Conservation (phyloP, 495 filamentous ascomycete species). For the Talaromyces ruber region DNA sequence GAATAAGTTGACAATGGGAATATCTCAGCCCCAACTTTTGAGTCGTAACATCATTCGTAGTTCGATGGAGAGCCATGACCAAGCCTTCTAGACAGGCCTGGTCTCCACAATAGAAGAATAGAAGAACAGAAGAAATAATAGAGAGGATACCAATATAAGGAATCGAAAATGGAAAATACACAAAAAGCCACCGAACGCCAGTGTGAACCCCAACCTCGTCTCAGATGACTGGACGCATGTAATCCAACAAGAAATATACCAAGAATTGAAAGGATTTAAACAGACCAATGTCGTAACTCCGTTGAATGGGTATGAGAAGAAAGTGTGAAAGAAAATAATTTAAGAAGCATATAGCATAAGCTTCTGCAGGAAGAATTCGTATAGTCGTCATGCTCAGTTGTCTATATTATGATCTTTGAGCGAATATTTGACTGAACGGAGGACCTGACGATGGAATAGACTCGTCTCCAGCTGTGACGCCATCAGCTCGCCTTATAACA, state of each 20-base stretch:
- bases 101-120: neutral
- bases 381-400: neutral
- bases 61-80: neutral
- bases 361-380: neutral
- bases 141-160: neutral
- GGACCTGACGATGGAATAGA: slow-evolving; percentile 23
- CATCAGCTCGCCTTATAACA: slow-evolving; percentile 70
- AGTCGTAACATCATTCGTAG: neutral
- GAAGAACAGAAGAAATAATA: neutral
- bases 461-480: slow-evolving; percentile 53
- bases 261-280: slow-evolving; percentile 1
- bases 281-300: slow-evolving; percentile 8
- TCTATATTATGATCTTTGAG: slow-evolving; percentile 19
- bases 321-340: slow-evolving; percentile 6
- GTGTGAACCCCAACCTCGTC: neutral
- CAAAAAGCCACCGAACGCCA: neutral
- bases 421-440: slow-evolving; percentile 38
- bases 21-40: neutral
- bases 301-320: slow-evolving; percentile 12
- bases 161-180: neutral
- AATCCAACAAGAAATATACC: neutral
- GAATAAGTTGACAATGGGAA: neutral
- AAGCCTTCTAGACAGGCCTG: neutral
- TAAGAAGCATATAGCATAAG: neutral
- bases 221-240: neutral